A percentile compares a stretch with the other conserved stretches of the same genome.
Evolutionary conservation across 2,329 filamentous ascomycete genomes (phyloP).

Genomic region (Fusarium keratoplasticum): DNA sequence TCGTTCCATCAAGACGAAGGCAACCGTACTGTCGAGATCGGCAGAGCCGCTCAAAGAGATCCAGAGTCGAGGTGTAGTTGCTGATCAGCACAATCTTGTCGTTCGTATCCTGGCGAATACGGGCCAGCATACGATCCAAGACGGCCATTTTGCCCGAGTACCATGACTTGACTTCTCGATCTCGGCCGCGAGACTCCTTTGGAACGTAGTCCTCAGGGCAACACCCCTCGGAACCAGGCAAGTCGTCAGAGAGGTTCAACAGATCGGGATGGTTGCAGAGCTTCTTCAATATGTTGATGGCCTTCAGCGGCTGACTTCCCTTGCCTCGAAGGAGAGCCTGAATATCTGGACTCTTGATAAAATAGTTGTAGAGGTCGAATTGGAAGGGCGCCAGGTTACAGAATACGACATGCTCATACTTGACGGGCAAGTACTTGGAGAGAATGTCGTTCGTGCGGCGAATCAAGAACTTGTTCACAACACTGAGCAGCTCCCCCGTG

Average conservation of each 20-base stretch:
- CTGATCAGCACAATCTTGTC: constrained; percentile 99
- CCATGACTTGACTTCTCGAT: constrained; percentile 93
- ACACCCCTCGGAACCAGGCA: constrained; percentile 85
- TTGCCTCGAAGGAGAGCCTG: constrained; percentile 92
- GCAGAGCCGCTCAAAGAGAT: constrained; percentile 93
- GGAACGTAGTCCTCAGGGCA: constrained; percentile 90
- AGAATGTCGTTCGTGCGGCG: constrained; percentile 97
- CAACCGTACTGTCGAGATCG: constrained; percentile 85
- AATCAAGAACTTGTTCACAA: constrained; percentile 99
- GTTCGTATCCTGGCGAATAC: constrained; percentile 94
- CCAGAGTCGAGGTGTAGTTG: constrained; percentile 96
- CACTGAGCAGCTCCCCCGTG: constrained; percentile 79
- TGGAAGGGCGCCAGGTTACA: constrained; percentile 96
- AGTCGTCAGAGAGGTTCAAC: constrained; percentile 82
- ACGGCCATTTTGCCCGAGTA: constrained; percentile 99
- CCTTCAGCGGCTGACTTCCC: constrained; percentile 94
- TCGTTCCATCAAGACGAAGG: constrained; percentile 92
- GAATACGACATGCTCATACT: constrained; percentile 99
- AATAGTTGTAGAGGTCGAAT: constrained; percentile 93
- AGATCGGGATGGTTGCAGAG: constrained; percentile 98
- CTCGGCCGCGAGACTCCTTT: constrained; percentile 87
- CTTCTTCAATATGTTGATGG: constrained; percentile 97
- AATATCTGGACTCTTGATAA: constrained; percentile 95
- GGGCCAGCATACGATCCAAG: constrained; percentile 95
- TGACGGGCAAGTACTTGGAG: constrained; percentile 96